These are phyloP conservation scores for Heliamphora pulchella DNA, from an alignment of 179 eudicot species.

Conservation along the genomic window DNA sequence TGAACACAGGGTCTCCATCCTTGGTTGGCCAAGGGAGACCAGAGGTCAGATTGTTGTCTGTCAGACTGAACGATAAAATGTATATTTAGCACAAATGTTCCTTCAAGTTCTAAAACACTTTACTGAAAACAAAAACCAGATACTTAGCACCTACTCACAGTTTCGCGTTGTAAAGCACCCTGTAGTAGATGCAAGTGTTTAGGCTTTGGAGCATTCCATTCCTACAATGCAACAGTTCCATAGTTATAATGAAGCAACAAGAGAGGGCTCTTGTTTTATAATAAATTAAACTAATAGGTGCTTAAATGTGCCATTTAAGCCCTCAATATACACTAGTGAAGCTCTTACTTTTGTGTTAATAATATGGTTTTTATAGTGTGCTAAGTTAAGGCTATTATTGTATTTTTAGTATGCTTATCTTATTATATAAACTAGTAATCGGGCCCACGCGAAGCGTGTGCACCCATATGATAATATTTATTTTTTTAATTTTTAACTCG, in stretches of 20 bases:
- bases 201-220: slow-evolving; percentile 73
- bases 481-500: no score
- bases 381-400: no score
- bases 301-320: no score
- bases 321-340: no score
- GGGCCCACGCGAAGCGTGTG: no score
- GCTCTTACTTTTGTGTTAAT: no score
- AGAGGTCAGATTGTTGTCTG: slow-evolving; percentile 60
- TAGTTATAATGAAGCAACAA: slow-evolving; percentile 6
- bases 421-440: no score
- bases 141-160: slow-evolving; percentile 51
- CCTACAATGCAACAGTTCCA: slow-evolving; percentile 38
- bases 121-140: slow-evolving; percentile 2
- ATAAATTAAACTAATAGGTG: no score
- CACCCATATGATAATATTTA: no score
- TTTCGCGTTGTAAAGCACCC: slow-evolving; percentile 58
- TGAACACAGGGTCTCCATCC: slow-evolving; percentile 81
- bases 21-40: slow-evolving; percentile 83
- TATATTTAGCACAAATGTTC: background rate
- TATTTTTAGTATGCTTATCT: no score
- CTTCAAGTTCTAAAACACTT: background rate
- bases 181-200: slow-evolving; percentile 65
- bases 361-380: no score
- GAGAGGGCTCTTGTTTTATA: background rate
- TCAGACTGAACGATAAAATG: slow-evolving; percentile 40